phyloP scores from a whole-genome alignment of 768 basidiomycete species.

The Hirschioporus abietinus region DNA sequence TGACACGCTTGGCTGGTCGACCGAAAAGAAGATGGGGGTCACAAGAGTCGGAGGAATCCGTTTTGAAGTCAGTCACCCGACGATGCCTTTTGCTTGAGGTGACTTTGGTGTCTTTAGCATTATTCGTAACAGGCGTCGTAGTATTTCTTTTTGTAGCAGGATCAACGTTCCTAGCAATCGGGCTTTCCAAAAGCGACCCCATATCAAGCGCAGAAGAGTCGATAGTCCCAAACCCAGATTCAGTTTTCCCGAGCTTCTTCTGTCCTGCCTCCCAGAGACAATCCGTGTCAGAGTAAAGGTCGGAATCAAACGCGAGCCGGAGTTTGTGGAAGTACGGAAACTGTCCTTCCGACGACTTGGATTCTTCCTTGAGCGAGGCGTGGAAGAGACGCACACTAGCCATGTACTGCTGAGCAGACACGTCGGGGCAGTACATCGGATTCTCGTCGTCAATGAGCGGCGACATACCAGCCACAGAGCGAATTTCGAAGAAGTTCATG shows the following conservation, averaged over 20 bases:
- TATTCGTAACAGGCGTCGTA: neutral
- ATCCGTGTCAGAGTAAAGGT: neutral
- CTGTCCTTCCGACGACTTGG: neutral
- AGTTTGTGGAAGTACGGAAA: neutral
- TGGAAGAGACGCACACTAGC: slow-evolving; percentile 30
- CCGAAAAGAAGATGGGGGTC: neutral
- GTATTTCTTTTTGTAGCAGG: neutral
- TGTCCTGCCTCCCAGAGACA: neutral
- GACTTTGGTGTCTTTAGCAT: neutral
- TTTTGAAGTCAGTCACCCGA: neutral
- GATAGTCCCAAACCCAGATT: neutral
- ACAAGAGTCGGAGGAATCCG: neutral
- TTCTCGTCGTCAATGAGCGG: slow-evolving; percentile 48
- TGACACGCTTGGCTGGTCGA: slow-evolving; percentile 1
- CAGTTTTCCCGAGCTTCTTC: neutral
- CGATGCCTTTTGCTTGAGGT: neutral
- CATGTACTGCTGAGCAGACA: slow-evolving; percentile 43
- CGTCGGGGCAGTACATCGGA: slow-evolving; percentile 51
- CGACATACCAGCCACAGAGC: slow-evolving; percentile 13
- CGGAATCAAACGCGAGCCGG: neutral
- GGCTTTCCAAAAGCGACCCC: neutral
- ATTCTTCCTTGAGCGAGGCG: neutral
- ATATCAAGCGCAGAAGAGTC: neutral
- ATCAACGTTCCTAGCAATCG: neutral
- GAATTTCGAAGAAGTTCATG: slow-evolving; percentile 1